Evolutionary conservation across 176 grass and related monocot species (phyloP).

Genomic region (Aegilops tauschii): DNA sequence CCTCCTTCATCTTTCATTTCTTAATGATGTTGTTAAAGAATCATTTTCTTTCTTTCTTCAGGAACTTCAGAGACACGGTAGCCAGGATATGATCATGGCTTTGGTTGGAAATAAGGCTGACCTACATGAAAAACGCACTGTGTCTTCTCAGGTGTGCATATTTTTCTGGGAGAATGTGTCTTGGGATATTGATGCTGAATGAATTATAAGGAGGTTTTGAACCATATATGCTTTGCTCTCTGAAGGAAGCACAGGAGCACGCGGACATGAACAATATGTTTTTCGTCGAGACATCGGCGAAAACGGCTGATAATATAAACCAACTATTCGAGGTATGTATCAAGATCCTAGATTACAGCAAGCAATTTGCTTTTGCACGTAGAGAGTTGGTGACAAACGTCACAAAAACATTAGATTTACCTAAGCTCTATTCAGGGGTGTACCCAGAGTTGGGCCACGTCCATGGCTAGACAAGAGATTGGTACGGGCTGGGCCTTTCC

Average conservation of each 20-base stretch:
- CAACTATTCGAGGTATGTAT: constrained; percentile 78
- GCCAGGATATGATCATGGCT: constrained; percentile 79
- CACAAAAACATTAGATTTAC: background rate
- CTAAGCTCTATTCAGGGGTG: background rate
- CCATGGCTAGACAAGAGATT: too few relatives aligned
- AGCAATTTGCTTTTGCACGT: constrained; percentile 3
- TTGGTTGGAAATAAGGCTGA: constrained; percentile 92
- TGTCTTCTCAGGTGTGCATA: constrained; percentile 56
- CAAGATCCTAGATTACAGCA: background rate
- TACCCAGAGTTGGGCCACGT: too few relatives aligned
- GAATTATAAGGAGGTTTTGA: constrained; percentile 1
- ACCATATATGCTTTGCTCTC: constrained; percentile 26
- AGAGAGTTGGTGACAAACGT: background rate
- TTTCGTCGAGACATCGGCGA: constrained; percentile 87
- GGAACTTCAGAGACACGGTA: constrained; percentile 88
- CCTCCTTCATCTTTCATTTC: background rate
- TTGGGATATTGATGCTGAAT: constrained; percentile 17
- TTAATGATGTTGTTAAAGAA: background rate
- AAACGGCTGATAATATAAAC: constrained; percentile 81
- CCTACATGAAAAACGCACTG: constrained; percentile 59
- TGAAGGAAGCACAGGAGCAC: constrained; percentile 67
- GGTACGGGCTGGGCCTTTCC: too few relatives aligned
- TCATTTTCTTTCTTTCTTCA: constrained; percentile 18
- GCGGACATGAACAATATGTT: constrained; percentile 72
- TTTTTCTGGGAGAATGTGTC: constrained; percentile 18